Conservation (phyloP, 2,329 filamentous ascomycete genomes). For the Aspergillus neotritici region DNA sequence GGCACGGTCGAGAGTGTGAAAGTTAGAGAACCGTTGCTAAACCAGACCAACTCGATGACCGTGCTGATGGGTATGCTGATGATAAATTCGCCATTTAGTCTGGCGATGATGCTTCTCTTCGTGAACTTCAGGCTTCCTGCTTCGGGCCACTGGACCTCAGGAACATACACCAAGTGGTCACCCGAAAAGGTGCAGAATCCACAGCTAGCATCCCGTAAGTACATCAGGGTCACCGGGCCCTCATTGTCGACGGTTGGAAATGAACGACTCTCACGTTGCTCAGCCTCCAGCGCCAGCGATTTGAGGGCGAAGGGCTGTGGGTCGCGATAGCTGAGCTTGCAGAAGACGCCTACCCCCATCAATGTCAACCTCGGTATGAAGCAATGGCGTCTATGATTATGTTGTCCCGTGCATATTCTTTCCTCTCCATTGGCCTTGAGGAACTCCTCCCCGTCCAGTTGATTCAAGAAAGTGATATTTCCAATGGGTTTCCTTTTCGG, state of each 20-base stretch:
- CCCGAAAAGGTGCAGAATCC: constrained; percentile 45
- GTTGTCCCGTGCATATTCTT: background rate
- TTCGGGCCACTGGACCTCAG: constrained; percentile 17
- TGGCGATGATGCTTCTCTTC: constrained; percentile 40
- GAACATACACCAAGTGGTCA: constrained; percentile 37
- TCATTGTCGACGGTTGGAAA: constrained; percentile 14
- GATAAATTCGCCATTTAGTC: constrained; percentile 22
- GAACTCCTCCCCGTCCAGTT: constrained; percentile 39
- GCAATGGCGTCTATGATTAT: constrained; percentile 4
- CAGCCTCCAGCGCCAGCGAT: constrained; percentile 28
- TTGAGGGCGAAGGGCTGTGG: constrained; percentile 34
- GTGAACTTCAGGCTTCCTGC: constrained; percentile 36
- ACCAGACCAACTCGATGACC: constrained; percentile 46
- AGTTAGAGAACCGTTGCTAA: constrained; percentile 35
- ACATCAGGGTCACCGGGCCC: constrained; percentile 3
- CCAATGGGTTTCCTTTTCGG: constrained; percentile 37
- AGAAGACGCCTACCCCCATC: constrained; percentile 19
- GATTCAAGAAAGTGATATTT: constrained; percentile 43
- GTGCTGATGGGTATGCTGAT: constrained; percentile 49
- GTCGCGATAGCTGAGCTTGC: constrained; percentile 30
- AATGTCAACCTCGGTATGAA: constrained; percentile 12
- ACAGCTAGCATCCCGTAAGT: constrained; percentile 31
- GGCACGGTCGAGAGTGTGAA: constrained; percentile 51
- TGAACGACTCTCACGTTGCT: constrained; percentile 14
- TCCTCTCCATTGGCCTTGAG: constrained; percentile 29